Base-by-base conservation (phyloP, 352 stramenopile genomes). In the Phytophthora megakarya region DNA sequence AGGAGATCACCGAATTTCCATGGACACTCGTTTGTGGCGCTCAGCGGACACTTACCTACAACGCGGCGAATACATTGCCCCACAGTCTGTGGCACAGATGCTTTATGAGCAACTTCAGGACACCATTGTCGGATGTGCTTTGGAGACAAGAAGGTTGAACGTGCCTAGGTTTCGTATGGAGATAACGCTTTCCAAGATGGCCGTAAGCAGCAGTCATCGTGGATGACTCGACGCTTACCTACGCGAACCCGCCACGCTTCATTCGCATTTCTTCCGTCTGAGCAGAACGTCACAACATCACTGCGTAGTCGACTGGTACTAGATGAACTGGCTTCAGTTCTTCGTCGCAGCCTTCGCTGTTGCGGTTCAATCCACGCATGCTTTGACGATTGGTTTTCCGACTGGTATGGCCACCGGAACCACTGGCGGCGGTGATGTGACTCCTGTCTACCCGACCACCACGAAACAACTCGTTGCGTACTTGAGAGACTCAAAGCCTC, bases 291-390 rank as follows among this genome's bases (percentile, higher is more conserved):
- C 11, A 8, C 22, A 49, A 21, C 0, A 32, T 32, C 40, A 47
- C 21, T 12, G 23, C 22, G 19, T 38, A 7, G 22, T 50, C 7
- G 43, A 50, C 16, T 13, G 35, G 25, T n/a, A 33, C 47, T 33
- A 45, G 46, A 54, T 55, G 47, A 43, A 21, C n/a, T 33, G 48
- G 37, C 22, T 59, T 40, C n/a, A n/a, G n/a, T n/a, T n/a, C n/a
- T 9, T 32, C 26, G 9, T 32, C 26, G 26, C 26, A 32, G 26
- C 9, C 5, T 4, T 32, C 5, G 26, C 26, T 32, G 5, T 32
- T 9, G 4, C 9, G 5, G 26, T 32, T 4, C 26, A 32, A 32
- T 4, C 5, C 26, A 32, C 26, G 4, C 5, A 32, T 4, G 26
- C 26, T 32, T 32, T 32, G 5, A 32, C 26, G 26, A 9, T 32